Evolutionary conservation across 192 early-diverging fungal genomes (phyloP).

Genomic region (Obelidium mucronatum): DNA sequence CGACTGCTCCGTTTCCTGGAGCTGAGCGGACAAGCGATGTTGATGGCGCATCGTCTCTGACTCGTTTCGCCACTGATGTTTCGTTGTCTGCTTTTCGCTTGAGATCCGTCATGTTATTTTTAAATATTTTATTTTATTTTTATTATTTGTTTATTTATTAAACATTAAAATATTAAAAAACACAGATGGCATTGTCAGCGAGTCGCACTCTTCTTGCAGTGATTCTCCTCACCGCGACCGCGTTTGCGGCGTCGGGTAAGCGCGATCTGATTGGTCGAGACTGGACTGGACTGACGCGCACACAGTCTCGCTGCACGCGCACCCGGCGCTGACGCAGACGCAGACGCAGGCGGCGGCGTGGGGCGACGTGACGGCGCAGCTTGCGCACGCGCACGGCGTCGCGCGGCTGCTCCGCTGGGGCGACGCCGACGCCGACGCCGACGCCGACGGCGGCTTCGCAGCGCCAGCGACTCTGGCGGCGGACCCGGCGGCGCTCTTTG

Average conservation of each 20-base stretch:
- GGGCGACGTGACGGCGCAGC: conserved; percentile 5
- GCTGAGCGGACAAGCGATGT: neutral
- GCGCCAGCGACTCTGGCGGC: neutral
- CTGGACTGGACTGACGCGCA: neutral
- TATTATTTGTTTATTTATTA: too few relatives aligned
- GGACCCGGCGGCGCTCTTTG: neutral
- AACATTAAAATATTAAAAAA: too few relatives aligned
- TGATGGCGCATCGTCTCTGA: neutral
- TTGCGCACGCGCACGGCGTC: conserved; percentile 26
- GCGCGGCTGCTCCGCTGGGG: neutral
- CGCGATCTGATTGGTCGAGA: too few relatives aligned
- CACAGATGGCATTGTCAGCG: too few relatives aligned
- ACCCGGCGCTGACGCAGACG: neutral
- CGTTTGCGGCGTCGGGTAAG: too few relatives aligned
- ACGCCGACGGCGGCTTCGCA: neutral
- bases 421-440: neutral
- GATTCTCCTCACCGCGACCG: too few relatives aligned
- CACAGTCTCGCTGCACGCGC: conserved; percentile 17
- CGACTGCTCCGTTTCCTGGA: neutral
- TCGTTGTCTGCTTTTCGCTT: conserved; percentile 11
- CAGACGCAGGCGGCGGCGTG: neutral
- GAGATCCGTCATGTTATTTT: neutral
- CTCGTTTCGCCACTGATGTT: neutral
- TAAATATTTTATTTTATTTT: conserved; percentile 5
- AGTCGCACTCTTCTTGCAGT: too few relatives aligned